phyloP scores from a whole-genome alignment of 768 basidiomycete genomes.

The Boletus vinaceobasis region DNA sequence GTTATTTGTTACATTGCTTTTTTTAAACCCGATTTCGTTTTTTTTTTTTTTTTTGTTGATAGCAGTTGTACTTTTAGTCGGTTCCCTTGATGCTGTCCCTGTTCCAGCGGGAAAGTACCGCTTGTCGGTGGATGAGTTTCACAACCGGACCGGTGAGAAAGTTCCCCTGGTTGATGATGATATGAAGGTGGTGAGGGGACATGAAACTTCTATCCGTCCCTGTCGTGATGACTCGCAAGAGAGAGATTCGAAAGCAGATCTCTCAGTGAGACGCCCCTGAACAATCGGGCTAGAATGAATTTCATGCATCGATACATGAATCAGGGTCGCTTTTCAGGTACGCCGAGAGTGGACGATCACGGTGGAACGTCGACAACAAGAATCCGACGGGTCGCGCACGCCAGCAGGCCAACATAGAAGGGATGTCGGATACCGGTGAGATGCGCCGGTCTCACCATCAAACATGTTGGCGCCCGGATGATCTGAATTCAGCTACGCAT shows the following conservation, averaged over 20 bases:
- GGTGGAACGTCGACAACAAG: too few species aligned
- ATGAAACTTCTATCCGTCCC: constrained; percentile 24
- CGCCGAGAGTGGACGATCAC: constrained; percentile 12
- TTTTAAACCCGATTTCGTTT: constrained; percentile 9
- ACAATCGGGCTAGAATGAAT: constrained; percentile 22
- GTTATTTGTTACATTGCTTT: constrained; percentile 15
- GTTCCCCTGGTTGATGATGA: neutral
- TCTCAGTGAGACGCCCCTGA: constrained; percentile 15
- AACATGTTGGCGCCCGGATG: constrained; percentile 1
- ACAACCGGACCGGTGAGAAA: constrained; percentile 1
- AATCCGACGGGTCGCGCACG: too few species aligned
- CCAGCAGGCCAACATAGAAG: constrained; percentile 15
- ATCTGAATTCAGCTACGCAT: too few species aligned
- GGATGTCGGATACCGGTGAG: neutral
- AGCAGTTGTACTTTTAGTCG: constrained; percentile 16
- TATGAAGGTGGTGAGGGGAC: too few species aligned
- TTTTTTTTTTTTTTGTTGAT: neutral
- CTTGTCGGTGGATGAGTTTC: too few species aligned
- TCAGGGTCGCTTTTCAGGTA: constrained; percentile 27
- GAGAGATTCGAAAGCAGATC: constrained; percentile 22
- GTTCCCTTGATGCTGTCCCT: constrained; percentile 10
- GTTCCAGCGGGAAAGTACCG: too few species aligned
- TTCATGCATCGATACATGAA: constrained; percentile 16
- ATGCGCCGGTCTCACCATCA: constrained; percentile 3
- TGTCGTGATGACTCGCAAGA: constrained; percentile 16